Evolutionary conservation across 176 grass and related monocot genomes (phyloP).

Genomic region (Oryza nivara): DNA sequence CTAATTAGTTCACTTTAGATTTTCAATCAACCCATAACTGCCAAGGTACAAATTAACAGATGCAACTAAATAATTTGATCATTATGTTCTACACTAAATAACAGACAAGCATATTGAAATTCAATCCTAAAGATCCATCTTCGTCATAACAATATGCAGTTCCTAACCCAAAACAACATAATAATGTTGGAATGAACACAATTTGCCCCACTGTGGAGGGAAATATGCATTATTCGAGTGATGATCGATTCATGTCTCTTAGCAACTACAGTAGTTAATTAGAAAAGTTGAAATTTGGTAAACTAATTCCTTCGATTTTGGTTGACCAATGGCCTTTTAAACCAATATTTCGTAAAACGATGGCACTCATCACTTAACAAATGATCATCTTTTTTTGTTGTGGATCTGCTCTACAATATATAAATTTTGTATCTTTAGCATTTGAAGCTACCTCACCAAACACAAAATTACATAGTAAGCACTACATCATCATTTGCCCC

Average conservation of each 20-base stretch:
- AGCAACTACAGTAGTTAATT: background rate
- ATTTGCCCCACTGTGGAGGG: background rate
- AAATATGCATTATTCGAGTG: background rate
- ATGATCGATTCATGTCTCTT: background rate
- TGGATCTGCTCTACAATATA: background rate
- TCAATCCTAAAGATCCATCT: background rate
- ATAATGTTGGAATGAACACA: background rate
- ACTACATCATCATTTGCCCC: slow-evolving; percentile 2
- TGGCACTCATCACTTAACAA: background rate
- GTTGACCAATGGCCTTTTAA: background rate
- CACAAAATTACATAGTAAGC: background rate
- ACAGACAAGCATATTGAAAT: background rate
- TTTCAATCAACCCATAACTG: background rate
- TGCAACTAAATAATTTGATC: background rate
- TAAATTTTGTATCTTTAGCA: background rate
- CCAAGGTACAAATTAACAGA: background rate
- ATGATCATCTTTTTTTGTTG: background rate
- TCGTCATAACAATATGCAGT: background rate
- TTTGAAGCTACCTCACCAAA: background rate
- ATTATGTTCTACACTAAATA: background rate
- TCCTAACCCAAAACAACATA: background rate
- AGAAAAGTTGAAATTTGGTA: background rate
- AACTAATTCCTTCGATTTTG: background rate
- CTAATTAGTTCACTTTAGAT: background rate
- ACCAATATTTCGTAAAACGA: background rate